Percentiles rank a stretch among this genome's conserved stretches.
Evolutionary conservation across 768 basidiomycete species (phyloP).

Genomic region (Tricholoma flavovirens): DNA sequence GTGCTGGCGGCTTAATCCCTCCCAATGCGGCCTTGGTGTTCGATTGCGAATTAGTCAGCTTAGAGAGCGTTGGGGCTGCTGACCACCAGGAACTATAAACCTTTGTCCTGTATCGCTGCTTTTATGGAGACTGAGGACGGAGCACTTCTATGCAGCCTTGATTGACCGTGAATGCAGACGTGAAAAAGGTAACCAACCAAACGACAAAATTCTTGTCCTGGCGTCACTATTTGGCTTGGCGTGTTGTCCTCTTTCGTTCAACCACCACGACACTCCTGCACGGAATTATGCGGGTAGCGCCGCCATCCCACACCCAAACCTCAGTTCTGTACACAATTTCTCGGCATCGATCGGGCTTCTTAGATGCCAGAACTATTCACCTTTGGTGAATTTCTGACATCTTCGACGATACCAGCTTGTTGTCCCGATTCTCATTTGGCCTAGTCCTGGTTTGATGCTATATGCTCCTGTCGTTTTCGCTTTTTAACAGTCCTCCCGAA

Average conservation of each 20-base stretch:
- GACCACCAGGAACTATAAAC: conserved; percentile 53
- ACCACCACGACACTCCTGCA: no score
- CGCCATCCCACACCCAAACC: no score
- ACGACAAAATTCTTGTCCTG: background rate
- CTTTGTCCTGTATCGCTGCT: background rate
- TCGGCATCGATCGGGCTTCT: conserved; percentile 11
- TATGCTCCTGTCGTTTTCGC: background rate
- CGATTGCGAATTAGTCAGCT: conserved; percentile 73
- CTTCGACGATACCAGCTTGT: background rate
- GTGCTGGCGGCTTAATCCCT: conserved; percentile 65
- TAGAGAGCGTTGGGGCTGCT: conserved; percentile 36
- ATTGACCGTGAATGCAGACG: background rate
- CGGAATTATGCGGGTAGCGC: no score
- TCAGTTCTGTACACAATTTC: no score
- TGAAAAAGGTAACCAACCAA: background rate
- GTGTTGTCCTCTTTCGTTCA: no score
- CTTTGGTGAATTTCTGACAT: background rate
- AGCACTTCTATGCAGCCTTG: background rate
- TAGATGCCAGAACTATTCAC: background rate
- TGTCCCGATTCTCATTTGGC: background rate
- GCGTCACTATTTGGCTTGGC: background rate
- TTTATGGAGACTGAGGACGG: background rate
- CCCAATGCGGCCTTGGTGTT: conserved; percentile 77
- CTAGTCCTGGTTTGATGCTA: background rate
- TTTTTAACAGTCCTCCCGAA: background rate